phyloP scores from a whole-genome alignment of 1,139 yeast genomes.

The Candida pseudocylindracea region DNA sequence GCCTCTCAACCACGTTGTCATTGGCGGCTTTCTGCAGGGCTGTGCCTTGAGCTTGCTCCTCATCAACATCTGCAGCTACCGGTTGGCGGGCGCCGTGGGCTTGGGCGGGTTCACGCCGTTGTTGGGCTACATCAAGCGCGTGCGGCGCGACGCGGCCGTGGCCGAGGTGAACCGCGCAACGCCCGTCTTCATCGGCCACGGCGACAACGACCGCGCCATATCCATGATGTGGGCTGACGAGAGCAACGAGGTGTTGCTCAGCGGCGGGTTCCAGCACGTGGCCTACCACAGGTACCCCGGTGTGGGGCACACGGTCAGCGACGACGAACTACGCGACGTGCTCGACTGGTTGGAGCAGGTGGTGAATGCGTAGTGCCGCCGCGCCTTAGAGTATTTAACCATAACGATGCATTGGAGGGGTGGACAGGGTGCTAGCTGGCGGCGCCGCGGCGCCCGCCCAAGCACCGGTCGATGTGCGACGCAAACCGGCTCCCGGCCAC shows the following conservation, averaged over 20 bases:
- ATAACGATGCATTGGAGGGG: too few species aligned
- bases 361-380: too few species aligned
- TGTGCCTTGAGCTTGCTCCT: constrained; percentile 57
- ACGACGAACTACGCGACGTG: constrained; percentile 42
- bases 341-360: constrained; percentile 3
- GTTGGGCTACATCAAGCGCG: too few species aligned
- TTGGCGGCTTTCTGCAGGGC: constrained; percentile 95
- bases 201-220: constrained; percentile 53
- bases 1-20: constrained; percentile 44
- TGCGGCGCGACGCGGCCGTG: constrained; percentile 5
- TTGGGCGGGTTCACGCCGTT: constrained; percentile 58
- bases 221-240: constrained; percentile 20
- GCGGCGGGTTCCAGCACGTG: constrained; percentile 27
- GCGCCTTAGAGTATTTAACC: too few species aligned
- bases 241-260: constrained; percentile 23
- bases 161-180: constrained; percentile 30
- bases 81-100: constrained; percentile 59
- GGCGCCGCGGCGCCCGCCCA: constrained; percentile 14
- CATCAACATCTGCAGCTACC: constrained; percentile 19
- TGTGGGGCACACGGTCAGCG: constrained; percentile 44
- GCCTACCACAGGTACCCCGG: constrained; percentile 39
- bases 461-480: constrained; percentile 74
- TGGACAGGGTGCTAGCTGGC: too few species aligned
- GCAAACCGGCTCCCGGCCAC: constrained; percentile 88
- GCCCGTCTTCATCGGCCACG: constrained; percentile 82